Evolutionary conservation across 495 filamentous ascomycete species (phyloP).

Genomic region (Xylaria castorea): DNA sequence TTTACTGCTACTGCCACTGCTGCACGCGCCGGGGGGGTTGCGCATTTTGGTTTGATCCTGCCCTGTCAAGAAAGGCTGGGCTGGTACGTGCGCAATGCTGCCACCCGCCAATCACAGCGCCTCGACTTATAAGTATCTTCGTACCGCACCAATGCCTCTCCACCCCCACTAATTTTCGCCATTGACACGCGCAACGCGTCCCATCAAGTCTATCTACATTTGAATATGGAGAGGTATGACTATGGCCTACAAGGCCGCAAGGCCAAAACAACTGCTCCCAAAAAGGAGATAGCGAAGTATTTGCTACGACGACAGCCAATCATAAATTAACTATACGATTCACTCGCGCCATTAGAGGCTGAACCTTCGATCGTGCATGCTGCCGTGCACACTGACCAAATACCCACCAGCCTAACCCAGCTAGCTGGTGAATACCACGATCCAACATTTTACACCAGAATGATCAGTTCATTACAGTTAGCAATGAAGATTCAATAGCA

Average conservation of each 20-base stretch:
- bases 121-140: background rate
- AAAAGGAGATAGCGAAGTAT: background rate
- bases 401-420: background rate
- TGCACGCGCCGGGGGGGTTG: constrained; percentile 5
- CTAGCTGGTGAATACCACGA: background rate
- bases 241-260: background rate
- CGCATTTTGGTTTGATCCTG: constrained; percentile 23
- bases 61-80: constrained; percentile 19
- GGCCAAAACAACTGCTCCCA: background rate
- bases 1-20: constrained; percentile 32
- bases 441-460: background rate
- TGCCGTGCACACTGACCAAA: too few relatives aligned
- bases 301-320: constrained; percentile 16
- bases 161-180: background rate
- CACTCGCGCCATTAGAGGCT: background rate
- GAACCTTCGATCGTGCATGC: background rate
- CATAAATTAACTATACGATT: constrained; percentile 6
- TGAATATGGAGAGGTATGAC: background rate
- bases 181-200: constrained; percentile 29
- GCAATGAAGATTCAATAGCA: background rate
- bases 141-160: constrained; percentile 9
- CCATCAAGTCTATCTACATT: background rate
- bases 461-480: background rate
- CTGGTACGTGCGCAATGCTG: background rate
- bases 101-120: constrained; percentile 4